These are phyloP conservation scores for Fusarium fracticaudum DNA, from an alignment of 2,329 filamentous ascomycete genomes.

Conservation along the genomic window DNA sequence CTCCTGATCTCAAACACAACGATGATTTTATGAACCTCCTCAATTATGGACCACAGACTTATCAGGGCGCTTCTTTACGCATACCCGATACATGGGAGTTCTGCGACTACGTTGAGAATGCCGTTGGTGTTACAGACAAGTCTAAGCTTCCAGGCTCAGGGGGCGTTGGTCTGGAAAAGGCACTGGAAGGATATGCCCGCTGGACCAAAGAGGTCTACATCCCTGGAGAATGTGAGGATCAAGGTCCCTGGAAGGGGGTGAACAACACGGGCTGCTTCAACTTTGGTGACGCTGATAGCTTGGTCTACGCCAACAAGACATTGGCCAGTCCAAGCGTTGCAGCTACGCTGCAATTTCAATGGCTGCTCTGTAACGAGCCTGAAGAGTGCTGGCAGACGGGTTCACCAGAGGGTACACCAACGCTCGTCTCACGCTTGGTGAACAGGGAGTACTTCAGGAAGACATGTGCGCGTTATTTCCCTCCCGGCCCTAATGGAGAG, in stretches of 20 bases:
- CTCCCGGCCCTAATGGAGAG: not conserved
- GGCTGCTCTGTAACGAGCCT: slow-evolving; percentile 1
- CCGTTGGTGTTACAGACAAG: not conserved
- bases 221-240: not conserved
- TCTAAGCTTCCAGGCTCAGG: not conserved
- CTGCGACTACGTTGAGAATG: slow-evolving; percentile 6
- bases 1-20: not conserved
- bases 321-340: not conserved
- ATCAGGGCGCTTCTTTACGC: not conserved
- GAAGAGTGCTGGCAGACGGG: slow-evolving; percentile 8
- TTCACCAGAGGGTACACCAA: not conserved
- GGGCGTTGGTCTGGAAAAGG: not conserved
- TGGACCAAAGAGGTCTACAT: not conserved
- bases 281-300: not conserved
- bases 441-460: slow-evolving; percentile 3
- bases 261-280: slow-evolving; percentile 7
- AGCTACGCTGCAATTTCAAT: not conserved
- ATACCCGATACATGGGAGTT: not conserved
- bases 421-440: not conserved
- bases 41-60: not conserved
- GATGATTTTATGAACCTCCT: slow-evolving; percentile 5
- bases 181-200: not conserved
- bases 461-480: not conserved
- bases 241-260: not conserved
- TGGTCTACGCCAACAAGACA: not conserved